Evolutionary conservation across 768 basidiomycete genomes (phyloP).

Genomic region (Tylopilus balloui): DNA sequence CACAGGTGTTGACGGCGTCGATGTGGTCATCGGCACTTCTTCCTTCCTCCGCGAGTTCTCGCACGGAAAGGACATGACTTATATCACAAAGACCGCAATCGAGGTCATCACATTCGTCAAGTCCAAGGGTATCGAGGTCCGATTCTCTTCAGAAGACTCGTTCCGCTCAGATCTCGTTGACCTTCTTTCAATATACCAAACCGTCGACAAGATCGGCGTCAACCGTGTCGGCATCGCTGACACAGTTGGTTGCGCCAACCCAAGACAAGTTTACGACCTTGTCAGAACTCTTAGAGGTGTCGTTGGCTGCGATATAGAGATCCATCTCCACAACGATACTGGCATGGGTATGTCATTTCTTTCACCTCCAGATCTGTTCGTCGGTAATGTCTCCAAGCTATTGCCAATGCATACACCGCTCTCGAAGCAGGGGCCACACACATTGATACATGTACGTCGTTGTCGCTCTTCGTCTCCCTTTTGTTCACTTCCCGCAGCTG

Average conservation of each 20-base stretch:
- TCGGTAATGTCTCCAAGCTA: conserved; percentile 47
- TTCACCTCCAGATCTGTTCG: neutral
- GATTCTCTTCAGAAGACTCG: conserved; percentile 98
- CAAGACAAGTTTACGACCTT: conserved; percentile 96
- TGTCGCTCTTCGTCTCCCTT: neutral
- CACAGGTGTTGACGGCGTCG: conserved; percentile 94
- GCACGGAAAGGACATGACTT: conserved; percentile 99
- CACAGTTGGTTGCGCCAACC: conserved; percentile 98
- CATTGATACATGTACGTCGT: conserved; percentile 84
- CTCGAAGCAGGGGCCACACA: conserved; percentile 99
- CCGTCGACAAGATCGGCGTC: conserved; percentile 98
- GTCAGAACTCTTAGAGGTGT: conserved; percentile 95
- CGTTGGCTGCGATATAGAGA: conserved; percentile 95
- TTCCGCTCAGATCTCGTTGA: conserved; percentile 99
- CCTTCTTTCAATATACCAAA: conserved; percentile 96
- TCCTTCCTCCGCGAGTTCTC: conserved; percentile 99
- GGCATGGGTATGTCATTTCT: conserved; percentile 67
- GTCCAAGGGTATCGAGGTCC: conserved; percentile 98
- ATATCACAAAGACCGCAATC: conserved; percentile 98
- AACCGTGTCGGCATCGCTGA: conserved; percentile 99
- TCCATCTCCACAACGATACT: conserved; percentile 98
- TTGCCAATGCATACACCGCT: conserved; percentile 97
- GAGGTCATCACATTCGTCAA: conserved; percentile 99
- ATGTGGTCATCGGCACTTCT: conserved; percentile 98
- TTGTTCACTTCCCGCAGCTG: conserved; percentile 44